phyloP scores from a whole-genome alignment of 1,284 basidiomycete genomes.

The Naganishia liquefaciens region DNA sequence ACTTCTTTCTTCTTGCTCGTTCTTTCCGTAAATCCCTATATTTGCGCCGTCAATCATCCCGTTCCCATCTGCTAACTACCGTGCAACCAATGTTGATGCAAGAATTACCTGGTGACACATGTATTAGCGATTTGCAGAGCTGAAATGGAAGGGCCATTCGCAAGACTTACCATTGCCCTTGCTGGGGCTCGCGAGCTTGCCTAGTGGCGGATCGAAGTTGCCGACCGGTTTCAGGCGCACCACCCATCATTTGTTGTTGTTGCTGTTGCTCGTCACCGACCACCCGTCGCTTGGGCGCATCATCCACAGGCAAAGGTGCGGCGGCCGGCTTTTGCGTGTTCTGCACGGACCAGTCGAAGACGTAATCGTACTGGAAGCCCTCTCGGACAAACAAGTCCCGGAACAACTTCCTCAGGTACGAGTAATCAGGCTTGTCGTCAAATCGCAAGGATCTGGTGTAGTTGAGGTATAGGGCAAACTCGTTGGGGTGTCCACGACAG shows the following conservation, averaged over 20 bases:
- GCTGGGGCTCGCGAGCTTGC: constrained; percentile 26
- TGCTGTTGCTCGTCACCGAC: constrained; percentile 34
- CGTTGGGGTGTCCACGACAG: constrained; percentile 95
- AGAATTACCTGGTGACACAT: background rate
- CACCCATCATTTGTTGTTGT: constrained; percentile 13
- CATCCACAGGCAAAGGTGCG: constrained; percentile 22
- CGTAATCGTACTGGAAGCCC: constrained; percentile 96
- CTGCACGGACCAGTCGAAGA: constrained; percentile 97
- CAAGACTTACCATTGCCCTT: constrained; percentile 16
- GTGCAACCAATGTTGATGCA: too few relatives aligned
- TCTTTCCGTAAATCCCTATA: background rate
- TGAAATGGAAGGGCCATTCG: background rate
- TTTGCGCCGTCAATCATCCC: background rate
- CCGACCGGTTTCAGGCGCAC: constrained; percentile 15
- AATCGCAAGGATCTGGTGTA: constrained; percentile 95
- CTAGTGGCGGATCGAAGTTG: constrained; percentile 32
- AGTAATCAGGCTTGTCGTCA: constrained; percentile 98
- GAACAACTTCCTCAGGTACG: constrained; percentile 96
- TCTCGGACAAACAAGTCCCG: constrained; percentile 94
- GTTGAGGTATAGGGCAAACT: constrained; percentile 96
- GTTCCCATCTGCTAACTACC: background rate
- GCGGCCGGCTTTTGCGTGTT: constrained; percentile 40
- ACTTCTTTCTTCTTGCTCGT: background rate
- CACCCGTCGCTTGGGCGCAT: constrained; percentile 32
- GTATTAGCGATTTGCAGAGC: background rate